Evolutionary conservation across 768 basidiomycete species (phyloP).

Genomic region (Lyophyllum atratum): DNA sequence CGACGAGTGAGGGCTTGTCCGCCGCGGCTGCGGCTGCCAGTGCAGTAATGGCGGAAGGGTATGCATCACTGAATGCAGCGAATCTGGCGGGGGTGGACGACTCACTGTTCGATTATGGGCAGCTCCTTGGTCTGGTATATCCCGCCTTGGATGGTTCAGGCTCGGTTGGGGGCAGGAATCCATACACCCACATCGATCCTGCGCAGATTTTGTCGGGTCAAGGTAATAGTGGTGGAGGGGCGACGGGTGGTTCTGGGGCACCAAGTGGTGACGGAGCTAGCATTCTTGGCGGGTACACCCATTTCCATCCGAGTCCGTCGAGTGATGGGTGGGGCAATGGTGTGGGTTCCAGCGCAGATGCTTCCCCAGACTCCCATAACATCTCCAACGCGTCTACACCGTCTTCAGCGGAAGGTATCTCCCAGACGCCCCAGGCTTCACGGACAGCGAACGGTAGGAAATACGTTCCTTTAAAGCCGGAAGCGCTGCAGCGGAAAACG

Average conservation of each 20-base stretch:
- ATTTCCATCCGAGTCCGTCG: slow-evolving; percentile 75
- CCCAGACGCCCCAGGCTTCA: slow-evolving; percentile 25
- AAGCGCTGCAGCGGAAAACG: slow-evolving; percentile 56
- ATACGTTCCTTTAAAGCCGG: slow-evolving; percentile 66
- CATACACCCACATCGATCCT: slow-evolving; percentile 87
- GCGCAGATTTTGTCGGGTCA: slow-evolving; percentile 70
- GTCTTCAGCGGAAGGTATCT: slow-evolving; percentile 59
- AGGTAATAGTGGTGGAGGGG: slow-evolving; percentile 18
- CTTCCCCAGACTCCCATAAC: slow-evolving; percentile 76
- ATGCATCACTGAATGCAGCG: slow-evolving; percentile 64
- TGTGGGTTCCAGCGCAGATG: slow-evolving; percentile 63
- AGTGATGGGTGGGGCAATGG: slow-evolving; percentile 83
- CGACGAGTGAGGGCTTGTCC: slow-evolving; percentile 54
- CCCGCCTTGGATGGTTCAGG: slow-evolving; percentile 48
- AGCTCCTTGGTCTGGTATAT: slow-evolving; percentile 69
- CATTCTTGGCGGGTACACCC: slow-evolving; percentile 46
- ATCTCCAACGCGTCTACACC: slow-evolving; percentile 74
- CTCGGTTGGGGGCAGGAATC: slow-evolving; percentile 36
- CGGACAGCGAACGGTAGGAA: slow-evolving; percentile 47
- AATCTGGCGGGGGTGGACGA: slow-evolving; percentile 58
- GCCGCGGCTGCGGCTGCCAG: slow-evolving; percentile 66
- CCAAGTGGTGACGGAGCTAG: slow-evolving; percentile 26
- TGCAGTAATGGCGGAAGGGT: slow-evolving; percentile 72
- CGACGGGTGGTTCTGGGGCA: slow-evolving; percentile 16
- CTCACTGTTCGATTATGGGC: slow-evolving; percentile 57